Percentiles rank a stretch among this genome's conserved stretches.
These are phyloP conservation scores for Metschnikowia cerradonensis DNA, from an alignment of 805 yeast species.

Conservation along the genomic window DNA sequence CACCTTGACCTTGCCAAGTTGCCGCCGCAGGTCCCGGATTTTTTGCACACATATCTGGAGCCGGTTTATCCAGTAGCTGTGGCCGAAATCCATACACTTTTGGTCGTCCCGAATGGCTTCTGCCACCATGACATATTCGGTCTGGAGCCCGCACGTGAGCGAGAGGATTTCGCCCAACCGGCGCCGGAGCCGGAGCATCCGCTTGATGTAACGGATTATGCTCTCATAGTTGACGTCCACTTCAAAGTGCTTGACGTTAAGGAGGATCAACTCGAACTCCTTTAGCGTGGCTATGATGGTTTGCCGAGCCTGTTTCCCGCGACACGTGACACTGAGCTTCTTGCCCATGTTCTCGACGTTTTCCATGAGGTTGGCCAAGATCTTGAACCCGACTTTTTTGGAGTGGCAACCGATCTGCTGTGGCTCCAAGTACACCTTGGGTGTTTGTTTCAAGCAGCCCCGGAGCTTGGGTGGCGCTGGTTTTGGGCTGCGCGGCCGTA, in stretches of 20 bases:
- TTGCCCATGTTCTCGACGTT: slow-evolving; percentile 1
- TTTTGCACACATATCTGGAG: background rate
- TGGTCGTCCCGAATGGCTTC: background rate
- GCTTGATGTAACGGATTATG: slow-evolving; percentile 1
- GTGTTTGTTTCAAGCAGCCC: background rate
- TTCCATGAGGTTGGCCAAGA: slow-evolving; percentile 4
- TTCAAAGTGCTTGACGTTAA: slow-evolving; percentile 1
- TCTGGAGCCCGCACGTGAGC: slow-evolving; percentile 5
- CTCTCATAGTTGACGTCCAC: slow-evolving; percentile 2
- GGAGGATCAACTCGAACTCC: slow-evolving; percentile 3
- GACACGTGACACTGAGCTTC: background rate
- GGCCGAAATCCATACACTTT: background rate
- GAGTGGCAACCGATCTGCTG: background rate
- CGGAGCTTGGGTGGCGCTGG: background rate
- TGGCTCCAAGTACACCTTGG: background rate
- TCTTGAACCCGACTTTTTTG: slow-evolving; percentile 2
- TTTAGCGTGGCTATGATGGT: slow-evolving; percentile 1
- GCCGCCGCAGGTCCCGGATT: background rate
- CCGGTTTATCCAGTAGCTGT: background rate
- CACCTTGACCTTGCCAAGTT: background rate
- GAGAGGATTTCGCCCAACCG: slow-evolving; percentile 3
- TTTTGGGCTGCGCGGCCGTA: background rate
- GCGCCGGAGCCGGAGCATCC: slow-evolving; percentile 4
- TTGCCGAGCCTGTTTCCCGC: background rate
- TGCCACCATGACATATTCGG: slow-evolving; percentile 2